Conservation (phyloP, 2,329 filamentous ascomycete species). For the Sporothrix variecibatus region DNA sequence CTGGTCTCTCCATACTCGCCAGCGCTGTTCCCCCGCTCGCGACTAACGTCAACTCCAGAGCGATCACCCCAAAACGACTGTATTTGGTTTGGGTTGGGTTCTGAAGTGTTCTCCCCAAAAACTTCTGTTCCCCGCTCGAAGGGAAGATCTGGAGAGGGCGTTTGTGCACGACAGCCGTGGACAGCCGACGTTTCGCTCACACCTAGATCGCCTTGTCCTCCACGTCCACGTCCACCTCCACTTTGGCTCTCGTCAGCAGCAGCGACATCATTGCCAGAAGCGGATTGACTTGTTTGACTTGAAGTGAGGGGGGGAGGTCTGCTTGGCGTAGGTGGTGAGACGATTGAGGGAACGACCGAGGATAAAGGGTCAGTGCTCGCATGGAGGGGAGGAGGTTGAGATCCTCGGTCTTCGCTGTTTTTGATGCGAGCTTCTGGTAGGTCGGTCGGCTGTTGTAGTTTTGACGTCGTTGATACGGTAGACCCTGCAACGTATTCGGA, state of each 20-base stretch:
- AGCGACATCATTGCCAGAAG: neutral
- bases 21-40: neutral
- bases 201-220: no score
- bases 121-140: neutral
- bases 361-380: neutral
- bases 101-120: neutral
- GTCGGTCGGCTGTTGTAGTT: neutral
- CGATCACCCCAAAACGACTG: neutral
- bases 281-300: neutral
- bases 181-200: neutral
- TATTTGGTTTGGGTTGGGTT: neutral
- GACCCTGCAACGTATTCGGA: neutral
- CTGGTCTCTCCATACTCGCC: neutral
- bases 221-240: neutral
- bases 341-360: neutral
- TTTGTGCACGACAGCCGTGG: neutral
- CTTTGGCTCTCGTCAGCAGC: neutral
- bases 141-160: neutral
- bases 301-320: neutral
- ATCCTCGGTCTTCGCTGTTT: neutral
- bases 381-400: neutral
- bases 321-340: neutral
- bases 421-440: neutral
- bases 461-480: no score
- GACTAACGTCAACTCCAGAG: neutral